Evolutionary conservation across 352 stramenopile genomes (phyloP), one percentile per base, ranked within the genome.

Genomic region (Nannochloropsis limnetica): DNA sequence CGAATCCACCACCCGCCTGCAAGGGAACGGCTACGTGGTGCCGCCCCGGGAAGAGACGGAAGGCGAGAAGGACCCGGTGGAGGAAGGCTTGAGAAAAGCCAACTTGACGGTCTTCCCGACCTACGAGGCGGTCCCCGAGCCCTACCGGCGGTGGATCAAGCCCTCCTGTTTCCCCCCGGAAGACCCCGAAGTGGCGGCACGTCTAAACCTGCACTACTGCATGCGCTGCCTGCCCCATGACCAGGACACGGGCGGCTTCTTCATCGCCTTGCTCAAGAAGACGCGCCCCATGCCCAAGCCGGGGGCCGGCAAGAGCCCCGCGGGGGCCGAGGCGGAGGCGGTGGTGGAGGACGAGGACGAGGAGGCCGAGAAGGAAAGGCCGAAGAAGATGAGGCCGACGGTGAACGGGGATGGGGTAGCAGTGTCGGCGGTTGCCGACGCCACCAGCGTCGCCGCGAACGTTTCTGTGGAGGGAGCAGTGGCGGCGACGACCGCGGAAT

Each of bases 181-280:
- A 74, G 61, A 74, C 2, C 80, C 87, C 1, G 89, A 94, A 9
- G 92, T 97, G 82, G 88, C 89, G 2, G 85, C 81, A 20, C 81
- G 82, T 28, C 89, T 96, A 32, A 87, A 96, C 82, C 85, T 99
- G 11, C 90, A 98, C 80, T 88, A 92, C 9, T 99, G 97, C 87
- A 93, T 97, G 89, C 93, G 97, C 11, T 95, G 98, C 61, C 88
- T 99, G 49, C 97, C 97, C 20, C 96, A 99, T 37, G 94, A 98
- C 83, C 90, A 98, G 81, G 92, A 99, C 88, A 98, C 95, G 6
- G 96, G 96, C 61, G 97, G 96, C 0, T 99, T 99, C 87, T 99
- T 99, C 88, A 94, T 99, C 49, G 96, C 93, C 54, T 87, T 99
- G 32, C 89, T 99, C 3, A 90, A 95, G 84, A 98, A 98, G 89